Base-by-base conservation (phyloP, 345 rosid species). In the Cardamine chenopodiifolia region DNA sequence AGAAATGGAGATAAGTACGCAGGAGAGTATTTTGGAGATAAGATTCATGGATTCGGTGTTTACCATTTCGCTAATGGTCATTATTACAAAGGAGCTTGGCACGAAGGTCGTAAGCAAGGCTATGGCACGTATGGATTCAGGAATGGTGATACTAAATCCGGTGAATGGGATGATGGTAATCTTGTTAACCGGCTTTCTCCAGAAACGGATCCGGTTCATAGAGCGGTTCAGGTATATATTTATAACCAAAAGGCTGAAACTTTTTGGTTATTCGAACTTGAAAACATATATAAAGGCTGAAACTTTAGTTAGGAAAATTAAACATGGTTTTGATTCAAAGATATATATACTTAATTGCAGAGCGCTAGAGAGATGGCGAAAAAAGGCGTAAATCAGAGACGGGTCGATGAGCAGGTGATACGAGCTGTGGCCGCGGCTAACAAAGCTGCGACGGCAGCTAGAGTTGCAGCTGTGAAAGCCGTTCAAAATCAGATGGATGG, bases 81-180 rank as follows among this genome's bases (percentile, higher is more conserved):
- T 40, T 86, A 88, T 73, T 92, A 95, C 0, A 96, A 95, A 80
- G 99, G 99, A 3, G 91, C 97, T 10, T 95, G 99, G 99, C 97
- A 95, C 20, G 99, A 95, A 82, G 97, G 97, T 42, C 85, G 85
- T 70, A 92, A 86, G 62, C 99, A 95, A 82, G 99, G 99, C 1
- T 86, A 80, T 71, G 99, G 98, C 61, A 73, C 83, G 87, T 95
- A 92, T 70, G 86, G 84, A 2, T 89, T 95, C 72, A 85, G 97
- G 9, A 89, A 63, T 6, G 85, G 96, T n/a, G 96, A 87, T 18
- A 54, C 73, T 0, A 89, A 79, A 63, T 89, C 83, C 3, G 97
- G 97, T 29, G 90, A 89, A 83, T 95, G 99, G 97, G 86, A 89
- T 73, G 71, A 62, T 6, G 98, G 97, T 19, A 60, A 70, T 56